Conservation (phyloP, 441 rosid genomes). For the Populus hybrid region DNA sequence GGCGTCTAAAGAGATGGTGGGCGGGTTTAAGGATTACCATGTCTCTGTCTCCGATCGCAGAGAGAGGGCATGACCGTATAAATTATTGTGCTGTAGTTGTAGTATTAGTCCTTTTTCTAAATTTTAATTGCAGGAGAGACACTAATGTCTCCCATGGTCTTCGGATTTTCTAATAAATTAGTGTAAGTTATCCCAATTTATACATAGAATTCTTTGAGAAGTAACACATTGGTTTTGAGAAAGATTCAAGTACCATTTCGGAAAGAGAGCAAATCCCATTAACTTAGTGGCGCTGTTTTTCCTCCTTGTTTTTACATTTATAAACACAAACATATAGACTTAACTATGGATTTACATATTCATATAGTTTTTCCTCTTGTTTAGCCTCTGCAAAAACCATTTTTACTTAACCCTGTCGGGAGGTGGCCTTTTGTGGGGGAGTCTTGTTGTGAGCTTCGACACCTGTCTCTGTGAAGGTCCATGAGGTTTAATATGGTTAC, state of each 20-base stretch:
- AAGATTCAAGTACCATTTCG: background rate
- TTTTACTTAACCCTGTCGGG: too few species aligned
- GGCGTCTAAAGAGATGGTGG: background rate
- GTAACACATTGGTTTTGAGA: background rate
- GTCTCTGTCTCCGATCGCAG: background rate
- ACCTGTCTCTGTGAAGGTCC: too few species aligned
- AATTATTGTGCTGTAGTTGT: background rate
- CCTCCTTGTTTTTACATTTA: background rate
- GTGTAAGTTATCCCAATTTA: background rate
- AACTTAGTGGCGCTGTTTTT: background rate
- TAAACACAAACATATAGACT: background rate
- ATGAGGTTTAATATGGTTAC: too few species aligned
- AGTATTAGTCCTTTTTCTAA: too few species aligned
- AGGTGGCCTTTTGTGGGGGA: too few species aligned
- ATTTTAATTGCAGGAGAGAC: background rate
- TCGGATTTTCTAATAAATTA: background rate
- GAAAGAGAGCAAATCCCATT: background rate
- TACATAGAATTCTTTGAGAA: background rate
- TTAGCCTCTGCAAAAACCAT: too few species aligned
- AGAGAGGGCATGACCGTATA: background rate
- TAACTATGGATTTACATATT: too few species aligned
- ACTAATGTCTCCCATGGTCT: background rate
- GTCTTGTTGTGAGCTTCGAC: too few species aligned
- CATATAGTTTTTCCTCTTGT: too few species aligned
- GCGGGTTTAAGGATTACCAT: background rate